These are phyloP conservation scores for Setaria viridis DNA, from an alignment of 202 grass and related monocot genomes.

Conservation along the genomic window DNA sequence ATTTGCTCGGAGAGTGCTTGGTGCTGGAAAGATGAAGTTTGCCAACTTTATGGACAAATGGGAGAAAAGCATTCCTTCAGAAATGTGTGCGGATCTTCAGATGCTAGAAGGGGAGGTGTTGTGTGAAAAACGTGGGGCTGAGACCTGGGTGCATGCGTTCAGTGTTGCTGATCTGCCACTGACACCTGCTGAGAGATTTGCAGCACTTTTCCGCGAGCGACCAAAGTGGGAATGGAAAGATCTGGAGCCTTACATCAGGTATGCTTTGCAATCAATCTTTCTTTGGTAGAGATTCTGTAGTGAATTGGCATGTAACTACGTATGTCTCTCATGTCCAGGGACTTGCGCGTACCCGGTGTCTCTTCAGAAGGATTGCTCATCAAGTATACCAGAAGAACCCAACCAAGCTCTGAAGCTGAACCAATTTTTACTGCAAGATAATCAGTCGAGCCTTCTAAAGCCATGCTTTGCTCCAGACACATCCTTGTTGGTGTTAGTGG, in stretches of 20 bases:
- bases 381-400: slow-evolving; percentile 87
- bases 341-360: slow-evolving; percentile 64
- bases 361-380: slow-evolving; percentile 96
- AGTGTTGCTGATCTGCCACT: slow-evolving; percentile 70
- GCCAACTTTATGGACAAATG: slow-evolving; percentile 83
- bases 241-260: slow-evolving; percentile 93
- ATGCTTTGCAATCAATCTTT: not conserved
- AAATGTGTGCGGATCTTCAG: slow-evolving; percentile 65
- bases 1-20: slow-evolving; percentile 61
- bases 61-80: slow-evolving; percentile 70
- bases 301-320: not conserved
- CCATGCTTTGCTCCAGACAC: not conserved
- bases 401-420: slow-evolving; percentile 72
- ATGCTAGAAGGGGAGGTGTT: slow-evolving; percentile 94
- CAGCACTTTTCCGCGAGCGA: slow-evolving; percentile 67
- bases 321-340: slow-evolving; percentile 49
- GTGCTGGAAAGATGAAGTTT: slow-evolving; percentile 78
- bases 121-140: slow-evolving; percentile 75
- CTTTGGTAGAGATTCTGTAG: not conserved
- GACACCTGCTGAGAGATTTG: slow-evolving; percentile 73
- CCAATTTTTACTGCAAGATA: slow-evolving; percentile 93
- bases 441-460: not conserved
- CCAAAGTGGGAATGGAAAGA: slow-evolving; percentile 94
- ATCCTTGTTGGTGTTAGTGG: not conserved
- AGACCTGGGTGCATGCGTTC: slow-evolving; percentile 86